phyloP scores from a whole-genome alignment of 805 yeast species.

The Saccharomyces paradoxus region DNA sequence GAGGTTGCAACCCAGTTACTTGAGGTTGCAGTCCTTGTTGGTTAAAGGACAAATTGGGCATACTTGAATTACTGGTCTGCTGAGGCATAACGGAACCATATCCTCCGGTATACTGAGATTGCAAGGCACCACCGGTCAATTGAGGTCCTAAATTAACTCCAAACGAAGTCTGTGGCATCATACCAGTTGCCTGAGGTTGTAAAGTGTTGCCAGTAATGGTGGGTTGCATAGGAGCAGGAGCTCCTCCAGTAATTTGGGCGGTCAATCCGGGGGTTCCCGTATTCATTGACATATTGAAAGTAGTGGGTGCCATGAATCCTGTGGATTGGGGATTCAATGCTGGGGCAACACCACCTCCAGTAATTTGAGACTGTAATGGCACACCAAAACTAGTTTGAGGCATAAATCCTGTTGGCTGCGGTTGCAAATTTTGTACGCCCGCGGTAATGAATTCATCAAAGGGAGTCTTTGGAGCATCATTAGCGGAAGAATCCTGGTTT shows the following conservation, averaged over 20 bases:
- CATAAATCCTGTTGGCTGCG: conserved; percentile 34
- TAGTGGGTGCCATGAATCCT: conserved; percentile 2
- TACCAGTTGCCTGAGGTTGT: conserved; percentile 45
- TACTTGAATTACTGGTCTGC: conserved; percentile 9
- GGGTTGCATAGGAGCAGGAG: conserved; percentile 17
- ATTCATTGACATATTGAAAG: background rate
- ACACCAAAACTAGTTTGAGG: conserved; percentile 32
- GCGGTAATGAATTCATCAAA: conserved; percentile 32
- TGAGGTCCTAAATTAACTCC: conserved; percentile 25
- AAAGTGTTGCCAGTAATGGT: conserved; percentile 20
- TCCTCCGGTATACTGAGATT: conserved; percentile 36
- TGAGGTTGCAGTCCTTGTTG: conserved; percentile 36
- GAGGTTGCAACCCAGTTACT: conserved; percentile 33
- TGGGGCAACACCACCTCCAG: conserved; percentile 14
- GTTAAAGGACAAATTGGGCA: conserved; percentile 32
- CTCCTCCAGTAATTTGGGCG: conserved; percentile 29
- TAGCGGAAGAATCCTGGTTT: conserved; percentile 9
- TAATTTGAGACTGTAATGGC: conserved; percentile 15
- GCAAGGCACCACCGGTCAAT: conserved; percentile 32
- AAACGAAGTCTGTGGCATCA: conserved; percentile 31
- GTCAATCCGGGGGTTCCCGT: background rate
- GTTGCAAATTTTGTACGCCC: conserved; percentile 24
- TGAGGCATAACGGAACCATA: conserved; percentile 26
- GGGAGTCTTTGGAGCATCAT: conserved; percentile 29
- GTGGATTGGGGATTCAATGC: conserved; percentile 9